Evolutionary conservation across 768 basidiomycete species (phyloP).

Genomic region (Tulasnella sp.): DNA sequence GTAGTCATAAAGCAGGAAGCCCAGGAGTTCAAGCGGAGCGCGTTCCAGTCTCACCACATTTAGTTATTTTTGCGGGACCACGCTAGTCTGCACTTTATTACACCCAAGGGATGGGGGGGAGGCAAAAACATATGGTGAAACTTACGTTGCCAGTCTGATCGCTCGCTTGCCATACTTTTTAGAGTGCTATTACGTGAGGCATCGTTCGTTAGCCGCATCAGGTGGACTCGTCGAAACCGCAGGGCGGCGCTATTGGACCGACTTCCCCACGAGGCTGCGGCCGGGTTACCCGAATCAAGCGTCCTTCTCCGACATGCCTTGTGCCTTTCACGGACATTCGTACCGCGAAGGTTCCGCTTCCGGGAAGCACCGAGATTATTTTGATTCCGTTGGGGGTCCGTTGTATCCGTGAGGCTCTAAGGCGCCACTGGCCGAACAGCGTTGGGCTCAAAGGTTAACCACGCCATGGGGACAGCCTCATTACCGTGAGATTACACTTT

Average conservation of each 20-base stretch:
- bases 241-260: neutral
- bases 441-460: neutral
- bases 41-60: neutral
- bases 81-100: neutral
- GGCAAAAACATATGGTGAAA: neutral
- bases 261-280: neutral
- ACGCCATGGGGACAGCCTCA: neutral
- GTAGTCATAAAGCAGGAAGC: neutral
- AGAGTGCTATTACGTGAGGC: neutral
- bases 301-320: neutral
- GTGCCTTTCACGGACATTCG: neutral
- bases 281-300: neutral
- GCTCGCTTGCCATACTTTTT: neutral
- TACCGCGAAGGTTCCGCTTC: neutral
- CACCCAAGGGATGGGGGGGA: neutral
- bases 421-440: neutral
- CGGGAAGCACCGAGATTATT: conserved; percentile 4
- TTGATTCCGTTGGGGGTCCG: neutral
- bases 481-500: neutral
- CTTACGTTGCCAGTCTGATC: neutral
- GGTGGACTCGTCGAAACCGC: neutral
- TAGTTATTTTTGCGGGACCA: neutral
- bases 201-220: neutral
- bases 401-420: neutral
- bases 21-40: neutral